Base-by-base conservation (phyloP, 2,329 filamentous ascomycete genomes). In the Trichothecium roseum region DNA sequence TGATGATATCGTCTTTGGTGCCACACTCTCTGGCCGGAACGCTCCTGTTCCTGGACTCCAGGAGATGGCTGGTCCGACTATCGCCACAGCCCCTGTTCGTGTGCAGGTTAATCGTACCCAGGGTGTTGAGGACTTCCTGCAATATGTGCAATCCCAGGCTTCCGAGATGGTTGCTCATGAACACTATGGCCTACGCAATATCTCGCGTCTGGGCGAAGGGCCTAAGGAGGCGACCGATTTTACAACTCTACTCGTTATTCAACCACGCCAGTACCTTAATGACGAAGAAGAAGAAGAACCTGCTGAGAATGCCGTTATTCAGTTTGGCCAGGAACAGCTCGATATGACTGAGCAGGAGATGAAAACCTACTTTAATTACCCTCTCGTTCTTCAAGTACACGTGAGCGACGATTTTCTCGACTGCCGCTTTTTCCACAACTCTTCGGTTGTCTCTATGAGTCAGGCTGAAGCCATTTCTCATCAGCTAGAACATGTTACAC, bases 1-100 rank as follows among this genome's bases (percentile, higher is more conserved):
- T 6, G 34, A 41, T 8, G 45, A 48, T 12, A 35, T 53, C 1
- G 30, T 46, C 3, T 56, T 53, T 34, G 53, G 52, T 2, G 26
- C 37, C 2, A 43, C 42, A 0, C 26, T 51, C 3, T 50, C 45
- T 2, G 53, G 52, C 2, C 41, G 51, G 4, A 42, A 48, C 14
- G 43, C 41, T 14, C 27, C 39, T 8, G 34, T 45, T 10, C 16
- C 29, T 8, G 35, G 39, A 24, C 18, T 39, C 5, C 35, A 40
- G 7, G 14, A 10, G 4, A 44, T 45, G 7, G 16, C 32, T 3
- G 43, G 40, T 22, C 36, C 42, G 13, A 40, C 38, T 12, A 37
- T 45, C 3, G 34, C 37, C 4, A 42, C 37, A 2, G 34, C 42
- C 9, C 42, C 43, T 5, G 32, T 41, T 5, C 36, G 42, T 10